Percentiles rank a stretch among this genome's conserved stretches.
Conservation (phyloP, 2,329 filamentous ascomycete genomes). For the Aspergillus fumigatus region DNA sequence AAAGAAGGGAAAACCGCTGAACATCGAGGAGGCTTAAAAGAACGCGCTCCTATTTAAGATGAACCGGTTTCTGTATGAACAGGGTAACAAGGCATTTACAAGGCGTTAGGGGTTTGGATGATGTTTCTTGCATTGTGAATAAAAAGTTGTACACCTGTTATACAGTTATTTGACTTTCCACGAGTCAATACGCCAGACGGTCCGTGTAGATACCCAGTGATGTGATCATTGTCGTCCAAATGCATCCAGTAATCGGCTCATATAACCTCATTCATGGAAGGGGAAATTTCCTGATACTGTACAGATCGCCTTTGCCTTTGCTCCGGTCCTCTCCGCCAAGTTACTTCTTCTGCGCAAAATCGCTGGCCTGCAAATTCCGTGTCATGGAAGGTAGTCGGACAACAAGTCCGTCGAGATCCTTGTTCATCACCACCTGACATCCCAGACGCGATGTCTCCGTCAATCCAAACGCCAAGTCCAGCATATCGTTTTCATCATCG, state of each 20-base stretch:
- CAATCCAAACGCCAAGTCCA: constrained; percentile 83
- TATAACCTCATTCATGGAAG: neutral
- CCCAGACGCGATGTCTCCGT: constrained; percentile 81
- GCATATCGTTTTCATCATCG: constrained; percentile 83
- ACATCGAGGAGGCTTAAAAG: constrained; percentile 41
- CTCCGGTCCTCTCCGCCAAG: constrained; percentile 1
- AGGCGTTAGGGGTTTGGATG: constrained; percentile 27
- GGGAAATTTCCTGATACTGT: neutral
- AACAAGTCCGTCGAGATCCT: constrained; percentile 79
- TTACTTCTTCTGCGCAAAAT: constrained; percentile 59
- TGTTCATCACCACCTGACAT: constrained; percentile 88
- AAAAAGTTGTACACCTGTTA: constrained; percentile 7
- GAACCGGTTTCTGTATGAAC: constrained; percentile 10
- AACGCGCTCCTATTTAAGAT: constrained; percentile 1
- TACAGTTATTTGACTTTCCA: constrained; percentile 10
- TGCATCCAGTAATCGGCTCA: neutral
- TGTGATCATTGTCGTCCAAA: neutral
- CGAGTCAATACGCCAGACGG: neutral
- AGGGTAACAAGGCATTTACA: constrained; percentile 28
- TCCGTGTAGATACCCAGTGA: neutral
- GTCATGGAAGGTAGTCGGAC: constrained; percentile 91
- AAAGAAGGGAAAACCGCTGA: constrained; percentile 48
- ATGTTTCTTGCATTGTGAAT: constrained; percentile 7
- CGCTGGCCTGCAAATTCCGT: constrained; percentile 89
- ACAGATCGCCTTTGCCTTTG: neutral